phyloP scores from a whole-genome alignment of 140 eudicot species.

The Anethum foeniculum region DNA sequence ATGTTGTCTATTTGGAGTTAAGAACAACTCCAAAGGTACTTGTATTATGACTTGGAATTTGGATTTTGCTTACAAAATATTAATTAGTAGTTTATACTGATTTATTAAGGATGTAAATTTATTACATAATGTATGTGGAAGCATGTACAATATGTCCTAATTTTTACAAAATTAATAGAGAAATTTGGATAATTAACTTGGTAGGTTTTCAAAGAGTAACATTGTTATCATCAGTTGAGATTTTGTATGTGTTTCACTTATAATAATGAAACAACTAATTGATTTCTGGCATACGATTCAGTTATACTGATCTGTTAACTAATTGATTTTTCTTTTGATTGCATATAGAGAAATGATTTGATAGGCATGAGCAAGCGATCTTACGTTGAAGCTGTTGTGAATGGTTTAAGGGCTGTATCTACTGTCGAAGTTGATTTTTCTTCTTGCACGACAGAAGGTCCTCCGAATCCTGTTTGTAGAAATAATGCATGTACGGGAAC shows the following conservation, averaged over 20 bases:
- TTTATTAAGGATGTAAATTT: neutral
- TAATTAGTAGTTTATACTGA: neutral
- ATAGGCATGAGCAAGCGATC: conserved; percentile 85
- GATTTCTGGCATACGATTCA: neutral
- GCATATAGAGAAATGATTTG: conserved; percentile 60
- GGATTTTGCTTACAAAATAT: neutral
- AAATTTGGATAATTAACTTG: conserved; percentile 1
- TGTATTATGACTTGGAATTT: neutral
- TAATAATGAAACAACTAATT: neutral
- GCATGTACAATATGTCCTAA: neutral
- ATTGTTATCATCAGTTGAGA: neutral
- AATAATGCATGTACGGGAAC: conserved; percentile 14
- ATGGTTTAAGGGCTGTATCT: conserved; percentile 62
- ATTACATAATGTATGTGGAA: neutral
- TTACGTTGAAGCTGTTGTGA: conserved; percentile 79
- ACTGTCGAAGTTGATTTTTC: conserved; percentile 44
- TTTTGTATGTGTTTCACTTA: neutral
- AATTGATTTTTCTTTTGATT: conserved; percentile 13
- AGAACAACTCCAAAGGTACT: conserved; percentile 97
- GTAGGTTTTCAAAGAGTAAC: neutral
- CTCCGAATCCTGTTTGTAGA: conserved; percentile 13
- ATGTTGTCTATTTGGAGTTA: conserved; percentile 84
- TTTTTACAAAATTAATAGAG: neutral
- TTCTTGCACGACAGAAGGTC: conserved; percentile 15
- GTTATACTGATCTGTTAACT: neutral